Conservation (phyloP, 176 grass and related monocot species). For the Oryza officinalis region DNA sequence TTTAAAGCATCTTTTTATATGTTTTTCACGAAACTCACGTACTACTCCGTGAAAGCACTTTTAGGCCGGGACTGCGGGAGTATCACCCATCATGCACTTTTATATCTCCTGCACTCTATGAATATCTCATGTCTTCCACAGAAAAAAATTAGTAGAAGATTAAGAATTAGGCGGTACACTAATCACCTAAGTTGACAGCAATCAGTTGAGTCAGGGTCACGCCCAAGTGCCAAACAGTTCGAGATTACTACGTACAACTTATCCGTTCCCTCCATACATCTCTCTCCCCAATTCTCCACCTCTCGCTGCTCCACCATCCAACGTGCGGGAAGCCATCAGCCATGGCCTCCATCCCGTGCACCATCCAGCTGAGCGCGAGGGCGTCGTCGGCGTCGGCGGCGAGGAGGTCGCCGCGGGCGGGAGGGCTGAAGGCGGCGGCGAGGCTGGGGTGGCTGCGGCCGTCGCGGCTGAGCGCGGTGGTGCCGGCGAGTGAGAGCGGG, state of each 20-base stretch:
- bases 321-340: slow-evolving; percentile 1
- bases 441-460: slow-evolving; percentile 42
- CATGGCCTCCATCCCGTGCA: slow-evolving; percentile 74
- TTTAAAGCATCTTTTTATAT: too few species aligned
- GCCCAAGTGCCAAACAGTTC: neutral
- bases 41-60: too few species aligned
- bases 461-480: slow-evolving; percentile 44
- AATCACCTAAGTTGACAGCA: neutral
- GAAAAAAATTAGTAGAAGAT: neutral
- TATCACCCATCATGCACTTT: neutral
- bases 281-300: slow-evolving; percentile 33
- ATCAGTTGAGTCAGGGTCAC: neutral
- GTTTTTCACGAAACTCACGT: too few species aligned
- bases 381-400: slow-evolving; percentile 21
- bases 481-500: slow-evolving; percentile 50
- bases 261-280: slow-evolving; percentile 27
- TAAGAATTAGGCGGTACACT: slow-evolving; percentile 6
- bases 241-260: slow-evolving; percentile 14
- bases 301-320: slow-evolving; percentile 33
- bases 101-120: neutral
- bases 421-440: too few species aligned
- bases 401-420: slow-evolving; percentile 26
- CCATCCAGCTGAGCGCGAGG: slow-evolving; percentile 45
- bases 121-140: neutral
- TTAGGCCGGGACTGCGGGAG: too few species aligned